Base-by-base conservation (phyloP, 768 basidiomycete genomes). In the Tephrocybe sp. region DNA sequence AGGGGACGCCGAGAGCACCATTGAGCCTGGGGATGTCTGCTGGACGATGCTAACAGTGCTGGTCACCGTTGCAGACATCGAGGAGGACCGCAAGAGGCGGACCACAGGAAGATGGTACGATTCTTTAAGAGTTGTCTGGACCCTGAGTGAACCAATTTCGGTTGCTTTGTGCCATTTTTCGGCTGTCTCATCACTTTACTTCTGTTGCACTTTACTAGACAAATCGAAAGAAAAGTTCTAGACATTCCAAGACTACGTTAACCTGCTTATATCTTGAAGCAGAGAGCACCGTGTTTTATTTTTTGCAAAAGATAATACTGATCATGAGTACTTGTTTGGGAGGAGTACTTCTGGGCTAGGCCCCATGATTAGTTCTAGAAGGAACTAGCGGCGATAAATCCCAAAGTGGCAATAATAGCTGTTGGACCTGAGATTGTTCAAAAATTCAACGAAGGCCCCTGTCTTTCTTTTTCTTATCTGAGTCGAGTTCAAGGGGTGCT, bases 41-140 rank as follows among this genome's bases (percentile, higher is more conserved):
- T 54, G 51, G 20, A 45, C 14, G 15, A 50, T 48, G 20, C 39
- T 34, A 25, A 61, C 17, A 28, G 51, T 48, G 18, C 51, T 51
- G 15, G 53, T 53, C 55, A 50, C 59, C 49, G 58, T 57, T 18
- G 57, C 45, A 28, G 51, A 47, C 54, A 59, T 56, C 21, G 48
- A 23, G 38, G 49, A 44, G 50, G 14, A 46, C 37, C 32, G 34
- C 20, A 14, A 24, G 36, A 24, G 34, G 40, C 42, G 36, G 23
- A 47, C 46, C n/a, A 43, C 24, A 45, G 15, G 48, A 50, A 49
- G 53, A 49, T 58, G 57, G 51, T 50, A 46, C 57, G 57, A 55
- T 55, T 54, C 36, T 51, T 40, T 50, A 51, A 45, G 36, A 39
- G 49, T 36, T 37, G 40, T 25, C 24, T 24, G 33, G 57, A 54